Evolutionary conservation across 495 filamentous ascomycete species (phyloP).

Genomic region (Elasticomyces elasticus): DNA sequence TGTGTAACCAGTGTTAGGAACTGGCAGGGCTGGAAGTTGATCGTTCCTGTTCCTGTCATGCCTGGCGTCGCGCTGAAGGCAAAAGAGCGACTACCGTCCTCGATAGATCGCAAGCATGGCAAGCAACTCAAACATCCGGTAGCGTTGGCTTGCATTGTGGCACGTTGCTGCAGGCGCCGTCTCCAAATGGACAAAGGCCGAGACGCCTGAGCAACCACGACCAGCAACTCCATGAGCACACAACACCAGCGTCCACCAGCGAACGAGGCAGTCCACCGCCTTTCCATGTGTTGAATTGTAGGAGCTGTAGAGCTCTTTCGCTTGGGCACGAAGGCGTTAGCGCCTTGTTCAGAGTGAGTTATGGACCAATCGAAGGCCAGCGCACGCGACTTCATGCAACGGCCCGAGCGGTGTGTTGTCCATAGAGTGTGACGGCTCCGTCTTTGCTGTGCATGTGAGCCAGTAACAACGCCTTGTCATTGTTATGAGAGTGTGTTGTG

Average conservation of each 20-base stretch:
- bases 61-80: too few species aligned
- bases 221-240: neutral
- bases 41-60: neutral
- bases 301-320: neutral
- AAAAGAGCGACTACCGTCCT: too few species aligned
- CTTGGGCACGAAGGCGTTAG: neutral
- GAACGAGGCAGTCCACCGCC: neutral
- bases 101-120: neutral
- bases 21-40: neutral
- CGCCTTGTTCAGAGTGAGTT: neutral
- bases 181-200: neutral
- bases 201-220: neutral
- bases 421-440: neutral
- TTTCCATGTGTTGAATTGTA: constrained; percentile 1
- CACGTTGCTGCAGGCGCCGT: too few species aligned
- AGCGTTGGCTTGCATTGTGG: too few species aligned
- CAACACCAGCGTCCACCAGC: too few species aligned
- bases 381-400: neutral
- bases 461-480: neutral
- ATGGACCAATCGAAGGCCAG: neutral
- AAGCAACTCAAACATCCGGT: neutral
- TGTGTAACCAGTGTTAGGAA: neutral
- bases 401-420: neutral
- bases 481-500: neutral
- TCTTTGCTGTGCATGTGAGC: neutral